phyloP scores from a whole-genome alignment of 2,329 filamentous ascomycete genomes.

The Pestalotiopsis sp. region DNA sequence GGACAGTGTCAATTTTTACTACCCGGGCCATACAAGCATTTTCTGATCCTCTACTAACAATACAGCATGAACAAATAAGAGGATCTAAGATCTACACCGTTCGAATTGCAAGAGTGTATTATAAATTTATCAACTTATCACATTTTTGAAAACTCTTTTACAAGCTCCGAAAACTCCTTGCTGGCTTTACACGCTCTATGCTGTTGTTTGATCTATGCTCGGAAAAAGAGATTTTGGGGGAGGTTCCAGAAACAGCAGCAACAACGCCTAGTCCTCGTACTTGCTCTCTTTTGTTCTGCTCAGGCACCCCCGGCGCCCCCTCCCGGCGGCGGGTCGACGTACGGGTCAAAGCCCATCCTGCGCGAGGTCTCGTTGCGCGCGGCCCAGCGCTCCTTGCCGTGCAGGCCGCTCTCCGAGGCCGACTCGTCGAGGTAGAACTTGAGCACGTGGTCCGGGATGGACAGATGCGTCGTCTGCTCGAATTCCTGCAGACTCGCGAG shows the following conservation, averaged over 20 bases:
- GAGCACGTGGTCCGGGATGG: conserved; percentile 85
- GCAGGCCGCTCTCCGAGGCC: conserved; percentile 54
- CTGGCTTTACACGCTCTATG: neutral
- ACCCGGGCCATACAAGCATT: too few species aligned
- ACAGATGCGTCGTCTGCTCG: conserved; percentile 85
- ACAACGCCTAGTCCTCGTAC: too few species aligned
- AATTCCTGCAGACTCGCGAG: conserved; percentile 89
- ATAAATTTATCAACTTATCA: too few species aligned
- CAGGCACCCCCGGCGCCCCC: neutral
- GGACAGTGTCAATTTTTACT: too few species aligned
- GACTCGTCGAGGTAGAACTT: conserved; percentile 78
- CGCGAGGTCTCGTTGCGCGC: conserved; percentile 49
- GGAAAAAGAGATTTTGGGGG: neutral
- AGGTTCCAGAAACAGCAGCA: neutral
- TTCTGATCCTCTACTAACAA: too few species aligned
- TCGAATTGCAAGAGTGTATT: too few species aligned
- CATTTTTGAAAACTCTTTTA: neutral
- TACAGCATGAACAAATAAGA: too few species aligned
- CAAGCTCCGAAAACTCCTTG: neutral
- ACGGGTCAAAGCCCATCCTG: conserved; percentile 60
- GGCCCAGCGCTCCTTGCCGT: conserved; percentile 46
- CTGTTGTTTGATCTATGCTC: conserved; percentile 1
- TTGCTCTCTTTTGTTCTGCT: too few species aligned
- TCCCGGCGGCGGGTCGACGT: conserved; percentile 41
- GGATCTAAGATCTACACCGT: too few species aligned